Evolutionary conservation across 2,329 filamentous ascomycete species (phyloP), one percentile per base, ranked within the genome.

Genomic region (Xylariales sp.): DNA sequence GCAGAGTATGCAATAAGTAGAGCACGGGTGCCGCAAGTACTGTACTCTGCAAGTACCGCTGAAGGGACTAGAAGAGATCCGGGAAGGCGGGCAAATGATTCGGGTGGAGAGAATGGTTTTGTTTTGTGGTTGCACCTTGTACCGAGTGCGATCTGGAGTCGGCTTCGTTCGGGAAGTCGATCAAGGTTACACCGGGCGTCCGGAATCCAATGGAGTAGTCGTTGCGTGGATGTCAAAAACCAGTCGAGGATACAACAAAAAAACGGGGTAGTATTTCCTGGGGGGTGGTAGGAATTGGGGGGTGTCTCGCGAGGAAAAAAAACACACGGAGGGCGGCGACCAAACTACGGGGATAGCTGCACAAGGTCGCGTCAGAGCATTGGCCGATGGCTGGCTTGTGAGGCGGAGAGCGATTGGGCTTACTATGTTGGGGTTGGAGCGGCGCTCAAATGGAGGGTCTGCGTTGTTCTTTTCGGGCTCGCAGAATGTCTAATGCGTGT

Each of bases 391-490:
- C 29, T 28, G 29, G 28, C 19, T 13, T 13, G 32, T 16, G 29
- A 31, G 37, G 29, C 29, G 29, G 28, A 21, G 20, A 27, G 19
- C 20, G 25, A 37, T 34, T 44, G 36, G 36, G 36, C 37, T 47
- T 45, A 43, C 42, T 43, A 30, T 21, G 38, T 39, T 41, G 28
- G 40, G 31, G 33, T 31, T 37, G 36, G 37, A 16, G n/a, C 34
- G 23, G 27, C 20, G 24, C 34, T 28, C 21, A 28, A 28, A 40
- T 38, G 40, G 39, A 42, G 36, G 41, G 42, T 41, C 36, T 46
- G 44, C 24, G 39, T 41, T 40, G 41, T 46, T 35, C 37, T 30
- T 21, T 12, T 33, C 15, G 29, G 37, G 2, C 24, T 28, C 24
- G 33, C 16, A 23, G 33, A 17, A 8, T 35, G 19, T 37, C 12